A percentile compares a stretch with the other conserved stretches of the same genome.
These are phyloP conservation scores for Porogramme epimiltina DNA, from an alignment of 1,284 basidiomycete species.

Conservation along the genomic window DNA sequence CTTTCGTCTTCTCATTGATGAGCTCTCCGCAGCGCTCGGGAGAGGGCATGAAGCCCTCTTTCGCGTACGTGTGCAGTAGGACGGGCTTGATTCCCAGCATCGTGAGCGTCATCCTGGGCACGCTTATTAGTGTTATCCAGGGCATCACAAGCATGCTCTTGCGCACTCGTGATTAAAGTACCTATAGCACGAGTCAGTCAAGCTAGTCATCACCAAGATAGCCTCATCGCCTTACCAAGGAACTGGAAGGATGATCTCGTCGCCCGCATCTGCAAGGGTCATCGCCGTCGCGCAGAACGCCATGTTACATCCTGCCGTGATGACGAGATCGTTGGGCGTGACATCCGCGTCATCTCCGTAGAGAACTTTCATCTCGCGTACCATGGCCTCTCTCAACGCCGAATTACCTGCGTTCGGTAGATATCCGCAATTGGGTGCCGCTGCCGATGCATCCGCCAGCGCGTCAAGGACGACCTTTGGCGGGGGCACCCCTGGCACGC, in stretches of 20 bases:
- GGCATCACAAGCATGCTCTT: neutral
- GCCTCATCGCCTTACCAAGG: constrained; percentile 56
- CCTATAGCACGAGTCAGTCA: constrained; percentile 35
- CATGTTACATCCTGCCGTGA: constrained; percentile 73
- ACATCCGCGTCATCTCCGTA: constrained; percentile 60
- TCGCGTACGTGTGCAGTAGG: constrained; percentile 58
- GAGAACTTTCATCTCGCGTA: constrained; percentile 61
- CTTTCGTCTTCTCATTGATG: constrained; percentile 62
- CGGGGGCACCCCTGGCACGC: constrained; percentile 72
- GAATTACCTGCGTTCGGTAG: constrained; percentile 68
- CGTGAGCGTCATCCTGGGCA: constrained; percentile 74
- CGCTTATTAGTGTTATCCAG: neutral
- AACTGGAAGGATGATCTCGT: constrained; percentile 78
- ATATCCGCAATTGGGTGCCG: constrained; percentile 60
- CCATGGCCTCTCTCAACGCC: constrained; percentile 57
- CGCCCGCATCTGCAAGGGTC: constrained; percentile 69
- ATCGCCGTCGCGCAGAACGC: constrained; percentile 69
- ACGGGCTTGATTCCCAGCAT: constrained; percentile 67
- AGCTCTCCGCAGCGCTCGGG: constrained; percentile 47
- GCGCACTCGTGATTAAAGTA: constrained; percentile 77
- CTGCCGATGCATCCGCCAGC: constrained; percentile 47
- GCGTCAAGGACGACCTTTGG: constrained; percentile 53
- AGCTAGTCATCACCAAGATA: constrained; percentile 8
- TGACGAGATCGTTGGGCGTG: constrained; percentile 53
- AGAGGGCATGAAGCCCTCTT: constrained; percentile 64